Conservation (phyloP, 2,329 filamentous ascomycete genomes). For the Cladosporium halotolerans region DNA sequence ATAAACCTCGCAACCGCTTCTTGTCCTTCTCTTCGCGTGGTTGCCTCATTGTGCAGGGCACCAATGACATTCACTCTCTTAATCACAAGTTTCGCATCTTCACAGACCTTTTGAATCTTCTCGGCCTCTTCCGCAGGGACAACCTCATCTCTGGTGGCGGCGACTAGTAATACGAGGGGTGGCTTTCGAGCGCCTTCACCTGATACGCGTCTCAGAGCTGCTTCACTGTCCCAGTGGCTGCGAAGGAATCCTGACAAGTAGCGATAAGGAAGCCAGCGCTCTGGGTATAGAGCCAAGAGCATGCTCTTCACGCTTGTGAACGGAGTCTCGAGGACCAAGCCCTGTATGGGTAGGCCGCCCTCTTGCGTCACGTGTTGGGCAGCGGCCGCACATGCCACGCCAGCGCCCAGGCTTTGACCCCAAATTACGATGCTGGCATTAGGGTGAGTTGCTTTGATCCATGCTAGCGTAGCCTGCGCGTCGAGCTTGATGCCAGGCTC, state of each 20-base stretch:
- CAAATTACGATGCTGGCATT: constrained; percentile 52
- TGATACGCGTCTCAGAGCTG: constrained; percentile 36
- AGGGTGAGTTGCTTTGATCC: constrained; percentile 47
- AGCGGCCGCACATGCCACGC: constrained; percentile 60
- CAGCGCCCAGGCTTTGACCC: constrained; percentile 73
- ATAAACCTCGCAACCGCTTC: constrained; percentile 31
- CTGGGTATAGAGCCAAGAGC: constrained; percentile 66
- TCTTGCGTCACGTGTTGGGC: constrained; percentile 37
- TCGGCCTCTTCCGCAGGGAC: constrained; percentile 54
- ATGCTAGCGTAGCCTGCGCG: constrained; percentile 56
- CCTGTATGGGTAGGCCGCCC: constrained; percentile 22
- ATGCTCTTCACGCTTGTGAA: constrained; percentile 66
- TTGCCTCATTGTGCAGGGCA: constrained; percentile 47
- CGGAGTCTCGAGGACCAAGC: constrained; percentile 67
- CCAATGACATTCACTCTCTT: constrained; percentile 36
- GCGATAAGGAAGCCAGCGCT: constrained; percentile 72
- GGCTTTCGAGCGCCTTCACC: neutral
- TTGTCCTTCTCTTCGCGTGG: constrained; percentile 38
- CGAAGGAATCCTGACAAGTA: constrained; percentile 69
- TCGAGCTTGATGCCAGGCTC: constrained; percentile 66
- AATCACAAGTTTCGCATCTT: constrained; percentile 30
- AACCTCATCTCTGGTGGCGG: constrained; percentile 51
- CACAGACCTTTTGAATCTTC: constrained; percentile 43
- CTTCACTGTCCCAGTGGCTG: constrained; percentile 49
- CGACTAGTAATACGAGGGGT: constrained; percentile 46